Conservation (phyloP, 129 eudicot genomes). For the Ambrosia trifida region DNA sequence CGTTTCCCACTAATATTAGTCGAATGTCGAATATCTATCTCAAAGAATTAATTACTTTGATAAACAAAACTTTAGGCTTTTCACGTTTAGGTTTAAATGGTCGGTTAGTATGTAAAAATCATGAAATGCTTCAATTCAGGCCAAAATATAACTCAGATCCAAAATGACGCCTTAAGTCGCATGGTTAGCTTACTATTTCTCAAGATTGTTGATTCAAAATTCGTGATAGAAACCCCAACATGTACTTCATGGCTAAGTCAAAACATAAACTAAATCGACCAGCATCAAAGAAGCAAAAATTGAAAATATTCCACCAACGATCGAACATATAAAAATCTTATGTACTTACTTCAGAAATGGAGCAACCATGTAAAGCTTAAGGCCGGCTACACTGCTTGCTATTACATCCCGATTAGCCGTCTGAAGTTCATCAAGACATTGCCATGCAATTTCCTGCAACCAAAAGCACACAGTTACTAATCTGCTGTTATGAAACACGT, state of each 20-base stretch:
- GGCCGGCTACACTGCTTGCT: conserved; percentile 81
- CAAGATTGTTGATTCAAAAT: neutral
- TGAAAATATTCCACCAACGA: conserved; percentile 1
- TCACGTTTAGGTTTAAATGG: no score
- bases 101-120: conserved; percentile 1
- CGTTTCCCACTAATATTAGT: neutral
- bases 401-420: conserved; percentile 78
- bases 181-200: neutral
- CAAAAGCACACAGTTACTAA: neutral
- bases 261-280: neutral
- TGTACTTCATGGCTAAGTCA: neutral
- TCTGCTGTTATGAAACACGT: no score
- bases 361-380: conserved; percentile 99
- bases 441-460: conserved; percentile 98
- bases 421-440: conserved; percentile 87
- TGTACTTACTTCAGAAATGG: conserved; percentile 78
- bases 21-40: neutral
- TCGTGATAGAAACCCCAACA: conserved; percentile 4
- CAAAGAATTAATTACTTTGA: neutral
- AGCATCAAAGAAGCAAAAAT: neutral
- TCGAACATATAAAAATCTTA: no score
- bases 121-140: neutral
- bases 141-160: neutral
- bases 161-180: neutral
- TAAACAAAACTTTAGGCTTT: conserved; percentile 1